Evolutionary conservation across 148 eudicot species (phyloP).

Genomic region (Arbutus unedo): DNA sequence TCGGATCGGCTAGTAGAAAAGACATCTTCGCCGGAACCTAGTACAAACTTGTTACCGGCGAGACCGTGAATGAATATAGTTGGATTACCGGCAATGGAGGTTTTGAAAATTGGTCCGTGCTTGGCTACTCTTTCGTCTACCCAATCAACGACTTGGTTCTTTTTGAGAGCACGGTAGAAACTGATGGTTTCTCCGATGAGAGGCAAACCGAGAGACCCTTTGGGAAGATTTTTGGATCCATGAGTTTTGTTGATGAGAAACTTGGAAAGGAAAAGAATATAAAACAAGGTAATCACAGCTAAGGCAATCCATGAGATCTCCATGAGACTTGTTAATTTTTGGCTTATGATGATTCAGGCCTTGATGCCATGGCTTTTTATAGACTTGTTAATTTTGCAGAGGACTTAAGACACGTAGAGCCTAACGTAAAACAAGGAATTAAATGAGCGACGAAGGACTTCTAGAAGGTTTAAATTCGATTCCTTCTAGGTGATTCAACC

Average conservation of each 20-base stretch:
- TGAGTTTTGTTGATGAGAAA: slow-evolving; percentile 1
- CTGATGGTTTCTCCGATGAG: slow-evolving; percentile 25
- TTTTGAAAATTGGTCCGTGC: slow-evolving; percentile 18
- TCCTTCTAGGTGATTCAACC: too few species aligned
- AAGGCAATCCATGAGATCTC: slow-evolving; percentile 17
- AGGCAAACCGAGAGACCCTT: slow-evolving; percentile 23
- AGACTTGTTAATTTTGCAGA: background rate
- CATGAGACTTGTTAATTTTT: background rate
- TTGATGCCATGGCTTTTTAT: background rate
- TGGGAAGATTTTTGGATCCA: slow-evolving; percentile 8
- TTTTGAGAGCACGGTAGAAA: slow-evolving; percentile 19
- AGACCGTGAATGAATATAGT: slow-evolving; percentile 12
- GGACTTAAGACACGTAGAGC: background rate
- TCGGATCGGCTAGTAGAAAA: slow-evolving; percentile 11
- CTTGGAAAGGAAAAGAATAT: slow-evolving; percentile 12
- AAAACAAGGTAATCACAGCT: slow-evolving; percentile 16
- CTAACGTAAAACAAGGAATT: too few species aligned
- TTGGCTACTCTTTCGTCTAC: slow-evolving; percentile 17
- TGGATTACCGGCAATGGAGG: slow-evolving; percentile 17
- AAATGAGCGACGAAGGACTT: too few species aligned
- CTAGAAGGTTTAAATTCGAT: too few species aligned
- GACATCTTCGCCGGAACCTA: slow-evolving; percentile 14
- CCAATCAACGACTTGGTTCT: slow-evolving; percentile 15
- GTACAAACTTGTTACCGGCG: slow-evolving; percentile 18
- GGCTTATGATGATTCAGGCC: background rate